Evolutionary conservation across 495 filamentous ascomycete species (phyloP), one percentile per base, ranked within the genome.

Genomic region (Daldinia bambusicola): DNA sequence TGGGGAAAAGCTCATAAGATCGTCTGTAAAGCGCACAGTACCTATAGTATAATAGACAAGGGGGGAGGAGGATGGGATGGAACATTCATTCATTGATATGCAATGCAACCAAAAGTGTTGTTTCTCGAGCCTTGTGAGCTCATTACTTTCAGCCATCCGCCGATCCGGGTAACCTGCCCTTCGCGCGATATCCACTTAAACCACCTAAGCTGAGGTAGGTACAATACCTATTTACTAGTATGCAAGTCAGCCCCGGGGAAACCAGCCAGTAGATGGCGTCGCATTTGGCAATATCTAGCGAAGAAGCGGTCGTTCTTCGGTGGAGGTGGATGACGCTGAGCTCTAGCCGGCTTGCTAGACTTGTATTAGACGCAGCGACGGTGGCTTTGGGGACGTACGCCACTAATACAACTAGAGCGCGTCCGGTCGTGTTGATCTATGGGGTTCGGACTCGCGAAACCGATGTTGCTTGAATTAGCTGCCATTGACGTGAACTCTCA

Each of bases 321-420:
- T 32, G 43, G 36, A 63, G 30, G 50, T 55, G 36, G 50, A 20
- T 22, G 62, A 34, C 34, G 56, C 32, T 45, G 10, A 45, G 50
- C n/a, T 16, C 16, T 66, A 66, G 67, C 34, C 61, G 13, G 13
- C 50, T 36, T 60, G 26, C 18, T n/a, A 55, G 43, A 55, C 41
- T n/a, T 55, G 45, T 45, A n/a, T 50, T 66, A 62, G 68, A 37
- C n/a, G 57, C 62, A 52, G 62, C 41, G 57, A 56, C 38, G 58
- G 68, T 60, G 68, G 61, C 62, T 40, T 61, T 37, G 14, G 57
- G 12, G 22, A 12, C n/a, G n/a, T 12, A 31, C 41, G 55, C 66
- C 53, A 57, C 60, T 55, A 62, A 41, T 26, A 41, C 20, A n/a
- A 45, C 61, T 70, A 65, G 52, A 55, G 61, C 14, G 41, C 31